phyloP scores from a whole-genome alignment of 345 rosid species.

The Gossypium raimondii region DNA sequence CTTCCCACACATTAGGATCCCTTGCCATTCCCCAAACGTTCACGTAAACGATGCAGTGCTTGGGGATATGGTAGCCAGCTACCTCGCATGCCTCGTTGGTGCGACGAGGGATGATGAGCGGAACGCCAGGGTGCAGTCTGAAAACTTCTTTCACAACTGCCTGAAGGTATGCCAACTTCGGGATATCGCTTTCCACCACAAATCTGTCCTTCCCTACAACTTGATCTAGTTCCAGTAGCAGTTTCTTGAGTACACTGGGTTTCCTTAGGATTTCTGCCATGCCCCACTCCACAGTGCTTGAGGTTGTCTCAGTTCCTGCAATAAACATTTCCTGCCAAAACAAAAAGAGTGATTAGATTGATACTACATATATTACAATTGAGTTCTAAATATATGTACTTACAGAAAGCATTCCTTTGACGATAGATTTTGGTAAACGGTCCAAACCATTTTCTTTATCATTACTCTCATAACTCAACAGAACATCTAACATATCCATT shows the following conservation, averaged over 20 bases:
- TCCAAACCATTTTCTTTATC: conserved; percentile 7
- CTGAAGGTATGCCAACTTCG: conserved; percentile 31
- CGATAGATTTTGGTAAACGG: not conserved
- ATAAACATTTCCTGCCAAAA: conserved; percentile 20
- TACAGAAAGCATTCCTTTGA: conserved; percentile 25
- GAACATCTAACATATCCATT: conserved; percentile 19
- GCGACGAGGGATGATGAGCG: conserved; percentile 16
- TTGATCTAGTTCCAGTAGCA: conserved; percentile 30
- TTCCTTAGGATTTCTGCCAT: conserved; percentile 28
- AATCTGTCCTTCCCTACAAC: conserved; percentile 35
- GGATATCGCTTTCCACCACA: conserved; percentile 35
- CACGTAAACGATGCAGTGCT: conserved; percentile 20
- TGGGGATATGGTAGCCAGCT: conserved; percentile 21
- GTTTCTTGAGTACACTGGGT: conserved; percentile 22
- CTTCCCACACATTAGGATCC: conserved; percentile 24
- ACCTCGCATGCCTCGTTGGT: conserved; percentile 20
- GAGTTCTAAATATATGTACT: not conserved
- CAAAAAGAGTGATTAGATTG: not conserved
- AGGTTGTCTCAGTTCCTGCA: conserved; percentile 27
- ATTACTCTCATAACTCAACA: conserved; percentile 15
- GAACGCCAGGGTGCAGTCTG: conserved; percentile 13
- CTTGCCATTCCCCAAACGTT: conserved; percentile 22
- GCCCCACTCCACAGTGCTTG: conserved; percentile 28
- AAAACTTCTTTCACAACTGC: conserved; percentile 33
- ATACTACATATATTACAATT: not conserved